phyloP scores from a whole-genome alignment of 2,329 filamentous ascomycete genomes.

The Trichoderma sp. region DNA sequence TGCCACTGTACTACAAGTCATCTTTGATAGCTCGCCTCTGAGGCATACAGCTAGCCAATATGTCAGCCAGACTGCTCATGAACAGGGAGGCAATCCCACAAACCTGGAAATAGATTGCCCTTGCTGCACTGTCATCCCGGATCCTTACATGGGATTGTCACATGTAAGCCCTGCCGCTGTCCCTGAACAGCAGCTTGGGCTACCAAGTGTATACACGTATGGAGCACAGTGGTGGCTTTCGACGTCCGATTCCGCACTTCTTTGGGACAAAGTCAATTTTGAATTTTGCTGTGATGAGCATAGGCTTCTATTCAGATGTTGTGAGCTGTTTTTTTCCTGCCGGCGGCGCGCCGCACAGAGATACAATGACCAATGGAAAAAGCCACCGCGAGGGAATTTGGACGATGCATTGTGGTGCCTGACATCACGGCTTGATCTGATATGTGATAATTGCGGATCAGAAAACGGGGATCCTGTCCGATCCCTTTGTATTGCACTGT shows the following conservation, averaged over 20 bases:
- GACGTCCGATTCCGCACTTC: background rate
- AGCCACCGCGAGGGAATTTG: background rate
- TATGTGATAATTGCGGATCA: background rate
- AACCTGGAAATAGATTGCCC: background rate
- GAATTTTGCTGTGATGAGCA: background rate
- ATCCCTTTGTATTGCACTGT: background rate
- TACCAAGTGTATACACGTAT: background rate
- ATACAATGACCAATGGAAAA: background rate
- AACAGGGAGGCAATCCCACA: background rate
- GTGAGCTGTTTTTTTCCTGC: background rate
- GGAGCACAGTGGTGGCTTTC: background rate
- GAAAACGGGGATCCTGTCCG: background rate
- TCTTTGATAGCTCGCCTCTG: background rate
- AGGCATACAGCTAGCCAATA: background rate
- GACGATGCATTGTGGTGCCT: background rate
- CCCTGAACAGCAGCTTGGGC: background rate
- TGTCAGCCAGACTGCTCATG: background rate
- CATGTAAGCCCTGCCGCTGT: background rate
- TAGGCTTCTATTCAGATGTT: background rate
- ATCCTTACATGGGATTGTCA: background rate
- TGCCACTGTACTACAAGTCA: background rate
- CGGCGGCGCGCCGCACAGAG: background rate
- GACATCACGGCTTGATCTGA: background rate
- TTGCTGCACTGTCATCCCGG: background rate
- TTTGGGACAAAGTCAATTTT: slow-evolving; percentile 8